Evolutionary conservation across 108 stramenopile genomes (phyloP).

Genomic region (Conticribra guillardii): DNA sequence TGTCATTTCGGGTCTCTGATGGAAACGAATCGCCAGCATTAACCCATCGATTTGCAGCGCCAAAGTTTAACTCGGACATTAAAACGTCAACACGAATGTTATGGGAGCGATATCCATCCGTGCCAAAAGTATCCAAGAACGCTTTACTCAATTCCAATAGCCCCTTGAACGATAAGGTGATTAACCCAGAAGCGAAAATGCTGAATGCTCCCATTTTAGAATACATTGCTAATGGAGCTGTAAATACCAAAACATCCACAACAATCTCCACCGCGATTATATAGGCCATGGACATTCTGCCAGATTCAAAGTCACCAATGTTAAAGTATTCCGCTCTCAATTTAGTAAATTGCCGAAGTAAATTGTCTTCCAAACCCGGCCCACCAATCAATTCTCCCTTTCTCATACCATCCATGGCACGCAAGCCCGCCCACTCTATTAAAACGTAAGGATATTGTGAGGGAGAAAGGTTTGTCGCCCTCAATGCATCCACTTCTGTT

Average conservation of each 20-base stretch:
- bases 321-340: constrained; percentile 58
- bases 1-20: constrained; percentile 20
- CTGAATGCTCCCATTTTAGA: constrained; percentile 49
- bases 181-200: constrained; percentile 46
- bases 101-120: constrained; percentile 52
- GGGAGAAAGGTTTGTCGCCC: constrained; percentile 55
- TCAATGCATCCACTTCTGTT: constrained; percentile 47
- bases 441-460: constrained; percentile 64
- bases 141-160: constrained; percentile 56
- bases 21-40: constrained; percentile 52
- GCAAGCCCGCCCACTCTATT: constrained; percentile 65
- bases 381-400: constrained; percentile 48
- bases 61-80: constrained; percentile 72
- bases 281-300: constrained; percentile 73
- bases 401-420: constrained; percentile 56
- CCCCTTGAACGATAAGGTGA: constrained; percentile 62
- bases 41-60: constrained; percentile 61
- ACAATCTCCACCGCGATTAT: constrained; percentile 65
- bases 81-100: constrained; percentile 73
- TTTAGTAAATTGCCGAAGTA: constrained; percentile 49
- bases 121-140: constrained; percentile 70
- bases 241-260: constrained; percentile 53
- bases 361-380: constrained; percentile 56
- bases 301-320: constrained; percentile 61
- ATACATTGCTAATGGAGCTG: constrained; percentile 63